Evolutionary conservation across 768 basidiomycete species (phyloP).

Genomic region (Suillus variegatus): DNA sequence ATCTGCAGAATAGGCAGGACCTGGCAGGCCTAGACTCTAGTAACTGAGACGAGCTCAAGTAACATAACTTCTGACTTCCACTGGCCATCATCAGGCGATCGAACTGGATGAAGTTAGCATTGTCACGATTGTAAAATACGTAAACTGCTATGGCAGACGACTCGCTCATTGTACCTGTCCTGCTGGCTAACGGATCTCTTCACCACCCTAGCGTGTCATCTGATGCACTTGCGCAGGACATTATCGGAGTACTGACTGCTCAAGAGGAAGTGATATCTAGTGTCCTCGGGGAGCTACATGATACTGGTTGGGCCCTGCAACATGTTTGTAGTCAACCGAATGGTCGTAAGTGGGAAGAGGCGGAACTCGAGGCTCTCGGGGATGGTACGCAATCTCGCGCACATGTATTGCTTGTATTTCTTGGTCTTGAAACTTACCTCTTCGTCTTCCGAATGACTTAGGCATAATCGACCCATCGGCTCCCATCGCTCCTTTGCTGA

Average conservation of each 20-base stretch:
- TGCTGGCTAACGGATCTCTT: conserved; percentile 58
- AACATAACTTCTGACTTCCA: not conserved
- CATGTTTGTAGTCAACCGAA: conserved; percentile 54
- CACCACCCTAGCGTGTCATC: conserved; percentile 61
- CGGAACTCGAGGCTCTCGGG: conserved; percentile 63
- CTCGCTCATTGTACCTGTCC: conserved; percentile 55
- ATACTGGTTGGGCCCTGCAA: conserved; percentile 71
- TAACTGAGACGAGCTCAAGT: not conserved
- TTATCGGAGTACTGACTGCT: conserved; percentile 52
- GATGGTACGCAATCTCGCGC: conserved; percentile 50
- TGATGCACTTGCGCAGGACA: conserved; percentile 58
- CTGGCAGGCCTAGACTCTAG: not conserved
- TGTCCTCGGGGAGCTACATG: conserved; percentile 56
- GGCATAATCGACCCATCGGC: conserved; percentile 50
- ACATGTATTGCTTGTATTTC: not conserved
- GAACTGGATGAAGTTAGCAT: not conserved
- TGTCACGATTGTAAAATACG: not conserved
- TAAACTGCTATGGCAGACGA: conserved; percentile 42
- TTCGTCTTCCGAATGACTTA: conserved; percentile 24
- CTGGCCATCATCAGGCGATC: not conserved
- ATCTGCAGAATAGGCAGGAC: not conserved
- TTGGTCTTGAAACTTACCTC: conserved; percentile 13
- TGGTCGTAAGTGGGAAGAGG: conserved; percentile 71
- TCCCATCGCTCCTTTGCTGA: conserved; percentile 54
- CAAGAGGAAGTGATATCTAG: conserved; percentile 53